Base-by-base conservation (phyloP, 2,329 filamentous ascomycete species). In the Colletotrichum siamense region DNA sequence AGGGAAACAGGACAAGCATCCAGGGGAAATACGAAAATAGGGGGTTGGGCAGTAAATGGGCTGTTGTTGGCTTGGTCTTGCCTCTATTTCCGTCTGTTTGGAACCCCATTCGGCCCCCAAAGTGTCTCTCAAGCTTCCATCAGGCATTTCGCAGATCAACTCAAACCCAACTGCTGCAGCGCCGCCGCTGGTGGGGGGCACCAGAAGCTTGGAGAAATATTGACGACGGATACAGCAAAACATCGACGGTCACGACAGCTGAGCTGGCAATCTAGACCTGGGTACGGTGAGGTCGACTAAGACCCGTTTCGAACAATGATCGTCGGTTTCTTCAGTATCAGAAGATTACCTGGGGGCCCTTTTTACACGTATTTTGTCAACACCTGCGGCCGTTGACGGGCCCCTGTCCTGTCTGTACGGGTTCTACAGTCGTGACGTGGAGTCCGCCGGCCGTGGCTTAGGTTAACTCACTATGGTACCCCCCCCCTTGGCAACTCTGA, bases 181-280 rank as follows among this genome's bases (percentile, higher is more conserved):
- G n/a, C 18, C n/a, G 44, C 44, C 44, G 44, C 44, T 22, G 44
- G 64, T 62, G 57, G 71, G 65, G 57, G 10, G 22, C 49, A 13
- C 49, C 49, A 71, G 72, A 75, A 71, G 68, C 72, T 71, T 71
- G 68, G 63, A 66, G 72, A 75, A 75, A 44, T 68, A 44, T 69
- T 62, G 28, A 18, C 39, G 26, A 49, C 44, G 44, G 44, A 49
- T 49, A 49, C 44, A 49, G 44, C 44, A 69, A 24, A 68, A 39
- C 64, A 61, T 44, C 30, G 59, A 62, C 28, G 18, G 28, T 62
- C 28, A 28, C 59, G 59, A 34, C 34, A 18, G 55, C 30, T 44
- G 34, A 24, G 26, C 59, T 24, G 34, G 70, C 32, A 32, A 8
- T 57, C 52, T 62, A 24, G 44, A 32, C 66, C 57, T 70, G 67